Percentiles rank a stretch among this genome's conserved stretches.
These are phyloP conservation scores for Ilex asprella DNA, from an alignment of 257 asterid species.

Conservation along the genomic window DNA sequence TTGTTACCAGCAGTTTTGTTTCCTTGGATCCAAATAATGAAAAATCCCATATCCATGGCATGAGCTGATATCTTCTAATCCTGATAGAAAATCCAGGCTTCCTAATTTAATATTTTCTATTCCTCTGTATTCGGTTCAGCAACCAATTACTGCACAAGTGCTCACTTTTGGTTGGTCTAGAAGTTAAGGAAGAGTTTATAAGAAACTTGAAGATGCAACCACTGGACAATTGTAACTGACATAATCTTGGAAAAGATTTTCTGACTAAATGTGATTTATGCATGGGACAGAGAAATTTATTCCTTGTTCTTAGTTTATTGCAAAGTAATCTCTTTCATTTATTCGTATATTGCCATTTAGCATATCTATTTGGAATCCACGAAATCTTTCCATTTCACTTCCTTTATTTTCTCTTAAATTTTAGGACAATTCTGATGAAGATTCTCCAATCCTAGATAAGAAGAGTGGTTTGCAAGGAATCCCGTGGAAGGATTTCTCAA, in stretches of 20 bases:
- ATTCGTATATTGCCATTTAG: slow-evolving; percentile 1
- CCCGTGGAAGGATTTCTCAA: slow-evolving; percentile 56
- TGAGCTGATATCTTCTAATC: not conserved
- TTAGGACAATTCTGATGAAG: slow-evolving; percentile 58
- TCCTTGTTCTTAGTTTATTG: slow-evolving; percentile 12
- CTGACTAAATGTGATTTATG: slow-evolving; percentile 5
- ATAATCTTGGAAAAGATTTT: not conserved
- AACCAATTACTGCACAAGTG: too few relatives aligned
- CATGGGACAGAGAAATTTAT: slow-evolving; percentile 11
- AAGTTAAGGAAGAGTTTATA: not conserved
- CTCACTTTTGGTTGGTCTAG: too few relatives aligned
- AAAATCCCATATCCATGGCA: too few relatives aligned
- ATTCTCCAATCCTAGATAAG: slow-evolving; percentile 41
- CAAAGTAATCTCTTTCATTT: slow-evolving; percentile 30
- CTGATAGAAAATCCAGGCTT: not conserved
- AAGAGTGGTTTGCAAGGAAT: slow-evolving; percentile 48
- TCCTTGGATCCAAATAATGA: too few relatives aligned
- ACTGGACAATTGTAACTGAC: too few relatives aligned
- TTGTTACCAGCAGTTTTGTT: too few relatives aligned
- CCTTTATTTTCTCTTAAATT: slow-evolving; percentile 14
- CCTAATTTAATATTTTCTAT: too few relatives aligned
- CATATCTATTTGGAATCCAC: slow-evolving; percentile 12
- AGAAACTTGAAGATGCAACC: slow-evolving; percentile 5
- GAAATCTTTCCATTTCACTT: slow-evolving; percentile 13
- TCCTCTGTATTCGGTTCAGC: too few relatives aligned